Evolutionary conservation across 2,329 filamentous ascomycete genomes (phyloP).

Genomic region (Epicoccum sorghinum): DNA sequence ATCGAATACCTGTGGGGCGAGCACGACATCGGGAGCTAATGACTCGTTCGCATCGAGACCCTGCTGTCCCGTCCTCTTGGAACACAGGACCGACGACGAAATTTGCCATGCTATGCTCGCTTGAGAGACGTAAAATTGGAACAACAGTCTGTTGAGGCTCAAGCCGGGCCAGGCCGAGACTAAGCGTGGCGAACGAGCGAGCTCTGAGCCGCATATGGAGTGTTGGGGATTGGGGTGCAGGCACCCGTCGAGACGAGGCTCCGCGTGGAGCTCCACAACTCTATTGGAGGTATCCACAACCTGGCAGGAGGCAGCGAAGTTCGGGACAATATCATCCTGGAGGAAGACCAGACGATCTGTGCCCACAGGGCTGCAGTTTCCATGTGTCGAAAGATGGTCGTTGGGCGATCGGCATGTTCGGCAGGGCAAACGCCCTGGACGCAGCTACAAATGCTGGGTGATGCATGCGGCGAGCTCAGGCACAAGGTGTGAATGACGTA

Average conservation of each 20-base stretch:
- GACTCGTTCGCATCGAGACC: conserved; percentile 10
- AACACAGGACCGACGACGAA: conserved; percentile 2
- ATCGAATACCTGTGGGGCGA: conserved; percentile 25
- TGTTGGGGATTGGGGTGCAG: neutral
- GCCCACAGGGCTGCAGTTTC: neutral
- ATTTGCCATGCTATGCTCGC: conserved; percentile 11
- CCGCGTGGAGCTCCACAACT: conserved; percentile 4
- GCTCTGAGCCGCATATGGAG: neutral
- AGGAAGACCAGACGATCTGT: neutral
- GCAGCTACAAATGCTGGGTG: neutral
- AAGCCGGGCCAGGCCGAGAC: conserved; percentile 10
- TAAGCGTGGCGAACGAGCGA: conserved; percentile 4
- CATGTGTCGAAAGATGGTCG: neutral
- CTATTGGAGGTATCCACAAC: neutral
- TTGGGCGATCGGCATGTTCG: neutral
- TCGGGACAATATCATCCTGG: neutral
- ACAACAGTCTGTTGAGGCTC: conserved; percentile 8
- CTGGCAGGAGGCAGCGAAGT: neutral
- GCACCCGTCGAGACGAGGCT: neutral
- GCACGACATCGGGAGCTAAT: conserved; percentile 29
- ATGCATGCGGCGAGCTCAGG: neutral
- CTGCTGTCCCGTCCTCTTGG: conserved; percentile 1
- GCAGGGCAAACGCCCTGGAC: neutral
- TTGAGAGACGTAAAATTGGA: conserved; percentile 1
- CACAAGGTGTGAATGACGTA: neutral